Evolutionary conservation across 768 basidiomycete genomes (phyloP).

Genomic region (Agrocybe praecox): DNA sequence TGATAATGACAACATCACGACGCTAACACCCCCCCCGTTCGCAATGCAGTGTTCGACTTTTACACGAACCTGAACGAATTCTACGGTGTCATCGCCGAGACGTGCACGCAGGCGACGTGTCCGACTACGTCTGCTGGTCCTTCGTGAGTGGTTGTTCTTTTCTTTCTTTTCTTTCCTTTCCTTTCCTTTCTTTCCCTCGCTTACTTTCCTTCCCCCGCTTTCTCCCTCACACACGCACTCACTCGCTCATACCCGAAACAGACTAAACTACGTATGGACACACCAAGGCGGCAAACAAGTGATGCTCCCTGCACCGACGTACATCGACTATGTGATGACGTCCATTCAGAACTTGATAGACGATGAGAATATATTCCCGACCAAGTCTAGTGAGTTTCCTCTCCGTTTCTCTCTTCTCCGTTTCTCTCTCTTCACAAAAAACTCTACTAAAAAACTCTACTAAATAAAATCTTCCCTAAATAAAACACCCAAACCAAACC

Average conservation of each 20-base stretch:
- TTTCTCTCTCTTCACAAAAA: background rate
- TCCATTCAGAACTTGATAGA: conserved; percentile 94
- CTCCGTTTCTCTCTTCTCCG: background rate
- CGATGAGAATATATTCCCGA: conserved; percentile 93
- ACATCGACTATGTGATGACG: conserved; percentile 98
- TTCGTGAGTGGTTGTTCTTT: conserved; percentile 53
- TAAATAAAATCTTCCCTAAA: too few species aligned
- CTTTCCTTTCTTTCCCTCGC: background rate
- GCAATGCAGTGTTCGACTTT: conserved; percentile 84
- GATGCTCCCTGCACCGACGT: conserved; percentile 88
- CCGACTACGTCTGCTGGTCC: conserved; percentile 91
- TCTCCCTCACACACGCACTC: too few species aligned
- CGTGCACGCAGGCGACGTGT: conserved; percentile 88
- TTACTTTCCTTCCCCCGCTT: background rate
- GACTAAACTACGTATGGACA: conserved; percentile 93
- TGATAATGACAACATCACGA: too few species aligned
- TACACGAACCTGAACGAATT: conserved; percentile 97
- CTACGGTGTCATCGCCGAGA: conserved; percentile 92
- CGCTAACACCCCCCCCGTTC: too few species aligned
- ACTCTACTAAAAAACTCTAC: too few species aligned
- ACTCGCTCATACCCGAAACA: too few species aligned
- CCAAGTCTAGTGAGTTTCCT: conserved; percentile 77
- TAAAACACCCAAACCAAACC: too few species aligned
- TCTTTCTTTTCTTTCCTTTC: too few species aligned
- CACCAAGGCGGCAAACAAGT: conserved; percentile 90